Conservation (phyloP, 2,329 filamentous ascomycete species). For the Penicillium psychrosexuale region DNA sequence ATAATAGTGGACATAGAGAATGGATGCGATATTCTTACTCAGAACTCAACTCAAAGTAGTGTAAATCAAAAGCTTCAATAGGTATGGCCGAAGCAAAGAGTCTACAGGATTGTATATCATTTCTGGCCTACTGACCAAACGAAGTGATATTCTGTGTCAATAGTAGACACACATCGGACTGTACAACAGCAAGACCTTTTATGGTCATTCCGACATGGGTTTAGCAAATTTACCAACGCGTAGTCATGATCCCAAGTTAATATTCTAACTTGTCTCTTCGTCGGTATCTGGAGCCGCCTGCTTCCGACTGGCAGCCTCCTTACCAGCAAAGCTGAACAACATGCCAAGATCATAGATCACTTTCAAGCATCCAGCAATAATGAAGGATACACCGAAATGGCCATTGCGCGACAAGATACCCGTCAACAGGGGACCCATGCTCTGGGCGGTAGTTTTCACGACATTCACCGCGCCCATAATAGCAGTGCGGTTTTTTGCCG, state of each 20-base stretch:
- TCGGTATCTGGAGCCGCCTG: slow-evolving; percentile 11
- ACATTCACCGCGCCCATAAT: slow-evolving; percentile 70
- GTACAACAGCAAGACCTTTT: background rate
- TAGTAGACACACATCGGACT: background rate
- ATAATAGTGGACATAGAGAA: background rate
- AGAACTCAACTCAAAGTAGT: background rate
- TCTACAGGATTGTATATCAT: too few species aligned
- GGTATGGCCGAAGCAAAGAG: background rate
- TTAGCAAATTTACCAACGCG: background rate
- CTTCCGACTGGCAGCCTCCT: slow-evolving; percentile 22
- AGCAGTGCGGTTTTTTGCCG: slow-evolving; percentile 64
- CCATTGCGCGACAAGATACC: slow-evolving; percentile 58
- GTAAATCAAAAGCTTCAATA: background rate
- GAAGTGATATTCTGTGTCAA: background rate
- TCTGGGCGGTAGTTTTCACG: slow-evolving; percentile 63
- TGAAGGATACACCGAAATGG: slow-evolving; percentile 62
- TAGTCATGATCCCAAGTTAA: background rate
- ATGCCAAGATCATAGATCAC: slow-evolving; percentile 59
- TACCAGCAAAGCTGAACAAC: slow-evolving; percentile 49
- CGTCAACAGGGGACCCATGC: slow-evolving; percentile 60
- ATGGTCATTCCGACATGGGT: background rate
- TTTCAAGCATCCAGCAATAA: slow-evolving; percentile 62
- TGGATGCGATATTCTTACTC: background rate
- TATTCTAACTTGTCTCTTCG: slow-evolving; percentile 12
- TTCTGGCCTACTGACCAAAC: background rate